Percentiles rank a stretch among this genome's conserved stretches.
phyloP scores from a whole-genome alignment of 306 rosid species.

The Gleditsia sinensis region DNA sequence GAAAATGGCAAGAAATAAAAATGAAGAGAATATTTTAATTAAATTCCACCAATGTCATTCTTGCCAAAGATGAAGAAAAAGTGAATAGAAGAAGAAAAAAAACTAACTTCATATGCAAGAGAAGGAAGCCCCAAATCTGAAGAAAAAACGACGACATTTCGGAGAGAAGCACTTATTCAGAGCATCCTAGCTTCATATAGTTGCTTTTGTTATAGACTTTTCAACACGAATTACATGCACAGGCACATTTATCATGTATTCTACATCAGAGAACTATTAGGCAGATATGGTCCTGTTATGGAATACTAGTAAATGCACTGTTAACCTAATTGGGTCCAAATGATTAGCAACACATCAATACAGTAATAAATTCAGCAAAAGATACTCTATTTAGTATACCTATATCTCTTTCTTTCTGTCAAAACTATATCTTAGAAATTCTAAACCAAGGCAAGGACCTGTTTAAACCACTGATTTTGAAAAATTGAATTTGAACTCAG shows the following conservation, averaged over 20 bases:
- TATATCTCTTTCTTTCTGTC: not conserved
- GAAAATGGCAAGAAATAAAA: not conserved
- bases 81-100: too few species aligned
- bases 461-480: not conserved
- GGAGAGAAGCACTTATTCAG: not conserved
- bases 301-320: not conserved
- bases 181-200: not conserved
- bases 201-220: not conserved
- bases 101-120: not conserved
- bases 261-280: not conserved
- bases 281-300: not conserved
- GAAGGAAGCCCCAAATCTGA: not conserved
- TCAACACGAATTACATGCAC: not conserved
- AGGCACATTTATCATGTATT: not conserved
- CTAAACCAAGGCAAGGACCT: not conserved
- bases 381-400: not conserved
- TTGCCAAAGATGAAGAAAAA: not conserved
- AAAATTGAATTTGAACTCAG: not conserved
- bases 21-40: not conserved
- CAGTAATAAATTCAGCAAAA: not conserved
- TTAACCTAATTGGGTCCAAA: not conserved
- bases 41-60: not conserved
- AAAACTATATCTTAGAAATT: not conserved
- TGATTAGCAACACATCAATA: not conserved
- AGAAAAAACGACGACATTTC: too few species aligned